Evolutionary conservation across 192 early-diverging fungal genomes (phyloP).

Genomic region (Gaertneriomyces sp.): DNA sequence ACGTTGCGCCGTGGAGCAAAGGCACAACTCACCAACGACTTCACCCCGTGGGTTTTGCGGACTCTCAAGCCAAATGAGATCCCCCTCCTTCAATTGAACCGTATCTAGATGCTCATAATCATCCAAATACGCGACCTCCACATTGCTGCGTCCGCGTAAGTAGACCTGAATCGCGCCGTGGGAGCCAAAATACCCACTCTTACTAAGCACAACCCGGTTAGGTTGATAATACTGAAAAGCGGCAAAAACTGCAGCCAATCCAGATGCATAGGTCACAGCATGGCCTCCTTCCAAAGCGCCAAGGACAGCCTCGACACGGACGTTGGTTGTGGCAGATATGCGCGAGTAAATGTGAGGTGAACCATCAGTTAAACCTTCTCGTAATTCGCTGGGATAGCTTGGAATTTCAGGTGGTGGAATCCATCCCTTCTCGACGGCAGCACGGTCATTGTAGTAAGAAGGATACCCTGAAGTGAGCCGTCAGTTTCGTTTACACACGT

Average conservation of each 20-base stretch:
- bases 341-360: slow-evolving; percentile 49
- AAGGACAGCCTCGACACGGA: slow-evolving; percentile 54
- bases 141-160: slow-evolving; percentile 8
- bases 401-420: slow-evolving; percentile 8
- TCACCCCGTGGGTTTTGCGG: slow-evolving; percentile 63
- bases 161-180: slow-evolving; percentile 26
- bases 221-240: slow-evolving; percentile 53
- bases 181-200: slow-evolving; percentile 37
- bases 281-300: slow-evolving; percentile 47
- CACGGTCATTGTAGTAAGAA: slow-evolving; percentile 34
- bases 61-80: slow-evolving; percentile 61
- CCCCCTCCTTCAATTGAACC: slow-evolving; percentile 27
- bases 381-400: not conserved
- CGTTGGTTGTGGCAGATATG: slow-evolving; percentile 35
- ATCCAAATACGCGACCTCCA: not conserved
- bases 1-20: not conserved
- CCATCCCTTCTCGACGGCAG: slow-evolving; percentile 23
- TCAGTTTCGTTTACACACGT: not conserved
- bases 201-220: slow-evolving; percentile 33
- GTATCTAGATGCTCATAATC: not conserved
- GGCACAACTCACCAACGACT: slow-evolving; percentile 27
- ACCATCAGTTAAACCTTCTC: not conserved
- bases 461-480: slow-evolving; percentile 13
- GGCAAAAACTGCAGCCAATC: slow-evolving; percentile 55
- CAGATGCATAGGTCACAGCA: slow-evolving; percentile 60